A percentile compares a stretch with the other conserved stretches of the same genome.
These are phyloP conservation scores for Phytophthora chlamydospora DNA, from an alignment of 352 stramenopile species.

Conservation along the genomic window DNA sequence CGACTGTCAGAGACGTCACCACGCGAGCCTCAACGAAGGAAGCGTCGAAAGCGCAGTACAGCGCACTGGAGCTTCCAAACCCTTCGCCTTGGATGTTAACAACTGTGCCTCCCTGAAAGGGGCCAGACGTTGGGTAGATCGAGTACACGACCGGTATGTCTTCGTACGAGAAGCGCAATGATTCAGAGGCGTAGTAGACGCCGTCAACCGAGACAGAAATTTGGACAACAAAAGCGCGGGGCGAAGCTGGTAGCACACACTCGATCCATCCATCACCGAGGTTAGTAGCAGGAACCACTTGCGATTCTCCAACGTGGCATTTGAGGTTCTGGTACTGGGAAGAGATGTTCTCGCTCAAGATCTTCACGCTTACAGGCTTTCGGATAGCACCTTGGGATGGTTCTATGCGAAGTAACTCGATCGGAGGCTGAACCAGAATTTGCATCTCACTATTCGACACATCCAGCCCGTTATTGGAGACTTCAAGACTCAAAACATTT, in stretches of 20 bases:
- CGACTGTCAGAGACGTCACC: slow-evolving; percentile 8
- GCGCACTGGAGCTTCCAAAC: slow-evolving; percentile 15
- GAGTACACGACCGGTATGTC: slow-evolving; percentile 46
- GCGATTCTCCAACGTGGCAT: slow-evolving; percentile 47
- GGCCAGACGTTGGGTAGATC: slow-evolving; percentile 50
- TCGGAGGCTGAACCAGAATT: slow-evolving; percentile 52
- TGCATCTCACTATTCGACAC: slow-evolving; percentile 86
- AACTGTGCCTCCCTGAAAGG: slow-evolving; percentile 45
- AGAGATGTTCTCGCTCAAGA: slow-evolving; percentile 34
- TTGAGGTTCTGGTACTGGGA: slow-evolving; percentile 33
- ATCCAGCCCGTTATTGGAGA: slow-evolving; percentile 93
- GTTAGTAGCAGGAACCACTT: slow-evolving; percentile 30
- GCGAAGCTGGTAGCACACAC: slow-evolving; percentile 37
- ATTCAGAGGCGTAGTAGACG: slow-evolving; percentile 31
- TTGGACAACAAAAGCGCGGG: slow-evolving; percentile 1
- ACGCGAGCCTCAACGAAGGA: slow-evolving; percentile 34
- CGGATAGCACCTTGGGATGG: slow-evolving; percentile 31
- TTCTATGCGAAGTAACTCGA: slow-evolving; percentile 26
- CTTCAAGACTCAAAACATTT: slow-evolving; percentile 65
- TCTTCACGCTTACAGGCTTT: slow-evolving; percentile 23
- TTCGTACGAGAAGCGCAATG: slow-evolving; percentile 44
- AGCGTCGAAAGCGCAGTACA: slow-evolving; percentile 52
- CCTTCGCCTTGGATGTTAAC: slow-evolving; percentile 43
- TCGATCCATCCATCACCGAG: slow-evolving; percentile 41
- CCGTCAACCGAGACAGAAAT: slow-evolving; percentile 41